Evolutionary conservation across 768 basidiomycete species (phyloP), one percentile per base, ranked within the genome.

Genomic region (Crassisporium funariophilum): DNA sequence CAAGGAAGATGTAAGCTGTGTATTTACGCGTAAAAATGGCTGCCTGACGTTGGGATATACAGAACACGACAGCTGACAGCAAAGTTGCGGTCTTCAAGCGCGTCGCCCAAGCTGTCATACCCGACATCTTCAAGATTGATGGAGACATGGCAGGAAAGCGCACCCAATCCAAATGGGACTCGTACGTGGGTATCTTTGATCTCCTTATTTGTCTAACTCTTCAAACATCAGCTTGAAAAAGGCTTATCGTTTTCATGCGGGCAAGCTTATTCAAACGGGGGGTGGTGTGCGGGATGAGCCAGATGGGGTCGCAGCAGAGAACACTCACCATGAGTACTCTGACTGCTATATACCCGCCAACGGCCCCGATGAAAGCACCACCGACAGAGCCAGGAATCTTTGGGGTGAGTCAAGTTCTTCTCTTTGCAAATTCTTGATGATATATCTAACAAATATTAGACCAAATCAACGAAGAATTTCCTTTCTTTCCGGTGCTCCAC

Each of bases 351-450:
- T 52, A 22, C 46, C 33, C 1, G 10, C 34, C 4, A 43, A 24
- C 12, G 56, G 57, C 12, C 56, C 58, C n/a, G 44, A 57, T 24
- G 38, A 24, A 6, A 50, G 24, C 15, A 58, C 58, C 9, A 23
- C 46, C 17, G 31, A 24, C 11, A 41, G 43, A 33, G 55, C 41
- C 1, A 23, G 16, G 35, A 57, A 57, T 44, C 21, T 57, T 21
- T 57, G 55, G 55, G 46, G 55, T 57, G 24, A 17, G 29, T 35
- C 33, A 7, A n/a, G 16, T 47, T 29, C 27, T 7, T 29, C 13
- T 29, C 7, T 7, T 29, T 29, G 13, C 13, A 29, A 29, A 29
- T 29, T 29, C 27, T 29, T 13, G 13, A 29, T 7, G n/a, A n/a
- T n/a, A n/a, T n/a, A 29, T 29, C 27, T 29, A 13, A 29, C 7